Evolutionary conservation across 202 grass and related monocot genomes (phyloP).

Genomic region (Carex arenaria): DNA sequence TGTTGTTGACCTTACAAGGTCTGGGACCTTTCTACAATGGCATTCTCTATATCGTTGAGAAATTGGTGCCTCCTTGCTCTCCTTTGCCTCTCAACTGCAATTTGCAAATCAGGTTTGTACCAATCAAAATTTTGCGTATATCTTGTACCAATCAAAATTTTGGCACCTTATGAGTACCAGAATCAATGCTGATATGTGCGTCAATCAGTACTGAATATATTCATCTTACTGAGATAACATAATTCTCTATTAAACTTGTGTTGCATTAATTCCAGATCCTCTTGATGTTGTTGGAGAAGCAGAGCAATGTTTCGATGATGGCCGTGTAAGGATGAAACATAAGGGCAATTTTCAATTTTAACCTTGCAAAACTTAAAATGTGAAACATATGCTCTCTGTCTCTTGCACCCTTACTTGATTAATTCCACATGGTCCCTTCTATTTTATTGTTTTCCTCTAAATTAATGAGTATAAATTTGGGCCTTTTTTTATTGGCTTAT

Average conservation of each 20-base stretch:
- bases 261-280: constrained; percentile 7
- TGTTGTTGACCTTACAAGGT: not conserved
- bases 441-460: too few species aligned
- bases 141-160: not conserved
- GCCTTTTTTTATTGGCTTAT: not conserved
- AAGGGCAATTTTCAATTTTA: not conserved
- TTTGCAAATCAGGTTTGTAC: constrained; percentile 22
- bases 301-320: constrained; percentile 25
- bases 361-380: not conserved
- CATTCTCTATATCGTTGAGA: not conserved
- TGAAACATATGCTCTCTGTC: not conserved
- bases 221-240: not conserved
- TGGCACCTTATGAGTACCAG: not conserved
- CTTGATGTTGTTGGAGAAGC: constrained; percentile 25
- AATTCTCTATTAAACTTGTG: not conserved
- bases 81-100: constrained; percentile 11
- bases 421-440: not conserved
- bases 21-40: not conserved
- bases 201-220: not conserved
- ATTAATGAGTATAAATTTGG: not conserved
- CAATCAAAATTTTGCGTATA: not conserved
- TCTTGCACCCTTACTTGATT: not conserved
- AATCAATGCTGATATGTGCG: not conserved
- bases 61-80: constrained; percentile 1
- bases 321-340: constrained; percentile 11